Conservation (phyloP, 1,284 basidiomycete species). For the Fomitiporia mediterranea region DNA sequence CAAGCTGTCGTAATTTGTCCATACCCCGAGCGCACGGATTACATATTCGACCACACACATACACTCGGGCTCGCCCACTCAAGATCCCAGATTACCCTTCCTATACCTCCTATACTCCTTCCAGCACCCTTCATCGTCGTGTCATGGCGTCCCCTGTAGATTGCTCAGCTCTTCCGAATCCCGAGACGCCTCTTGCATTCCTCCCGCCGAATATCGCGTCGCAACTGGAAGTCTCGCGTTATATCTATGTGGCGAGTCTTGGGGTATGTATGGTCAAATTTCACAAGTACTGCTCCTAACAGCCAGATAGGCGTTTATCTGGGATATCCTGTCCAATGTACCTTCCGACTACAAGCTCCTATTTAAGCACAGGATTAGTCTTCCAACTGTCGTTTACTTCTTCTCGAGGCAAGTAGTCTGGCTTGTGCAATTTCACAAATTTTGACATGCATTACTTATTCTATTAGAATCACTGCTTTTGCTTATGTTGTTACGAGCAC, state of each 20-base stretch:
- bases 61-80: background rate
- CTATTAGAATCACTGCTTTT: slow-evolving; percentile 10
- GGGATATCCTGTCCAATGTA: slow-evolving; percentile 28
- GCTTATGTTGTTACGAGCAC: slow-evolving; percentile 13
- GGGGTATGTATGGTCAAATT: slow-evolving; percentile 16
- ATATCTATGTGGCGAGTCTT: slow-evolving; percentile 22
- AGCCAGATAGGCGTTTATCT: slow-evolving; percentile 25
- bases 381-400: slow-evolving; percentile 27
- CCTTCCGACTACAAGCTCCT: slow-evolving; percentile 26
- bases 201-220: slow-evolving; percentile 21
- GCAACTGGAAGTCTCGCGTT: slow-evolving; percentile 20
- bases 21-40: too few species aligned
- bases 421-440: background rate
- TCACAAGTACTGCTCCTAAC: background rate
- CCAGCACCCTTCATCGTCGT: background rate
- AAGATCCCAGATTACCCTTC: background rate
- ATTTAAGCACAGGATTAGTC: slow-evolving; percentile 19
- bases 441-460: background rate
- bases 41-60: too few species aligned
- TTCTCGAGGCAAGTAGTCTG: slow-evolving; percentile 25
- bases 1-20: too few species aligned
- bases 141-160: background rate
- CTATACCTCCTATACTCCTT: background rate
- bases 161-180: slow-evolving; percentile 20
- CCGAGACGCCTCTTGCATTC: slow-evolving; percentile 24